Percentiles rank a stretch among this genome's conserved stretches.
Evolutionary conservation across 805 yeast species (phyloP).

Genomic region (Peterozyma xylosa): DNA sequence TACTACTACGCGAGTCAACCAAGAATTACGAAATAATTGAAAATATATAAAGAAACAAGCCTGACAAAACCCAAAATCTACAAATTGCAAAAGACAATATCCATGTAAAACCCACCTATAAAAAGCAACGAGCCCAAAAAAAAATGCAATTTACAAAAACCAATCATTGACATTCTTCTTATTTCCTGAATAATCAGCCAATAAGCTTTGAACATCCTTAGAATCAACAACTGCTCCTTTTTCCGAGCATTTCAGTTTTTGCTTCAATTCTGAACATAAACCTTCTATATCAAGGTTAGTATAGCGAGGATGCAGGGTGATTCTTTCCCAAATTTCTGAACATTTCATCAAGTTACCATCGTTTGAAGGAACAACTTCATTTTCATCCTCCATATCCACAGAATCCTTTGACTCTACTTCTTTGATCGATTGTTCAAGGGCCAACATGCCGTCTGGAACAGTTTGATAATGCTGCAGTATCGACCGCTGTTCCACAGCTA

Average conservation of each 20-base stretch:
- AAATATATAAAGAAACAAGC: no score
- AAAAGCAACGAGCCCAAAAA: no score
- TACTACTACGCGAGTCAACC: no score
- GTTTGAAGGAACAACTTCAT: slow-evolving; percentile 61
- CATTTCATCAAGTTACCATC: slow-evolving; percentile 60
- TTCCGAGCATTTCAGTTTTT: slow-evolving; percentile 93
- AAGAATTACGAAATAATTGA: no score
- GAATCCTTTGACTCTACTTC: slow-evolving; percentile 6
- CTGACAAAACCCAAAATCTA: no score
- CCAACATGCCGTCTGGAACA: no score
- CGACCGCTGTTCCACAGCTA: no score
- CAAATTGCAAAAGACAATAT: no score
- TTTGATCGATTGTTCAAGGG: neutral
- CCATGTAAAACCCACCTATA: no score
- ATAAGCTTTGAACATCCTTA: slow-evolving; percentile 60
- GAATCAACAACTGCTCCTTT: slow-evolving; percentile 83
- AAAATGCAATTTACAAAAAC: no score
- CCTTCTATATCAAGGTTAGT: slow-evolving; percentile 93
- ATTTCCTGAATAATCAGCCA: slow-evolving; percentile 17
- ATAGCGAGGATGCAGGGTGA: slow-evolving; percentile 88
- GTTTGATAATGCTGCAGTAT: no score
- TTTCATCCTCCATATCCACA: slow-evolving; percentile 23
- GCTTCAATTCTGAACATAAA: slow-evolving; percentile 78
- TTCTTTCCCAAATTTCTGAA: slow-evolving; percentile 94
- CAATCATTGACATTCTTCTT: no score